Evolutionary conservation across 495 filamentous ascomycete species (phyloP), one percentile per base, ranked within the genome.

Genomic region (Aspergillus mulundensis): DNA sequence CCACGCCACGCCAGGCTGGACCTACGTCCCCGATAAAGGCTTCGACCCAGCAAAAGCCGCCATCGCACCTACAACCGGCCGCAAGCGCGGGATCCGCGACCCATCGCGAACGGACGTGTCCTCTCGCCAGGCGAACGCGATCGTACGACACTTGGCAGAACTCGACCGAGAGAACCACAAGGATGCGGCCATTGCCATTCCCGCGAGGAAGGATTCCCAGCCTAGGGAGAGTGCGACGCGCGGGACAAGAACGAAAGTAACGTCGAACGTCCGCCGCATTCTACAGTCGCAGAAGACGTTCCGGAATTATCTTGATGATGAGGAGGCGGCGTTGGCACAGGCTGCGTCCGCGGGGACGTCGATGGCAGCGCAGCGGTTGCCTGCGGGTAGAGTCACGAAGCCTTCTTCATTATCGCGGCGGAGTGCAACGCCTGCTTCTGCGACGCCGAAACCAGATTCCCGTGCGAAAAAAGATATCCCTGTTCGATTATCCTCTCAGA

Each of bases 231-330:
- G 34, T 24, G 34, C 34, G 20, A 38, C 32, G 24, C 32, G 78
- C 74, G 77, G 61, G 56, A 68, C 69, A 23, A 65, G 73, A 56
- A 64, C 65, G 52, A 90, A 91, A 69, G 78, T 81, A 53, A 91
- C 91, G 16, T 77, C 87, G 3, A 88, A 86, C 65, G 89, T 94
- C n/a, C 88, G 90, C 60, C 88, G 88, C 65, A 94, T 97, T 60
- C 76, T 96, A n/a, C 83, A 85, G 61, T 91, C 87, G 2, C 88
- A 95, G 69, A 96, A 96, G 76, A 91, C 89, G 0, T 96, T 96
- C 62, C 81, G 84, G 39, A 95, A 97, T 70, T 87, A 97, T 64
- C 81, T 97, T 32, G 88, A 89, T 54, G 92, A 97, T 70, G 91
- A 90, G 73, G 84, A 90, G 61, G 91, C 91, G 7, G 74, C 87